Base-by-base conservation (phyloP, 805 yeast species). In the Millerozyma miso region DNA sequence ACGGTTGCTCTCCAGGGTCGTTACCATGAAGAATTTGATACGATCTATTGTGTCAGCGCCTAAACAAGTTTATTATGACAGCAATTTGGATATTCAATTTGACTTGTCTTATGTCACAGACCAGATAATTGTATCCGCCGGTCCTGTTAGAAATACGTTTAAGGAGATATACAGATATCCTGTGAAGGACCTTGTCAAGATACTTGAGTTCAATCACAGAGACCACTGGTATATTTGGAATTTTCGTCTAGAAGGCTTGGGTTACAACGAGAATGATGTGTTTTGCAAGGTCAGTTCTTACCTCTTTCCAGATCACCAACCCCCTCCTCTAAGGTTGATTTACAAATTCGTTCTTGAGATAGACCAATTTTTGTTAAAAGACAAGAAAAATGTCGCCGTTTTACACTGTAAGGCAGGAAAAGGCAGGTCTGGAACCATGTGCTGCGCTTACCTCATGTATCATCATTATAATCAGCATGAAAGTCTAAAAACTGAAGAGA, bases 371-470 rank as follows among this genome's bases (percentile, higher is more conserved):
- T 53, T 85, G 19, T 36, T 48, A 1, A 33, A 35, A 13, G 50
- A 59, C 16, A 51, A 63, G 0, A 44, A 61, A 0, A 71, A 75
- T 42, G 80, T 84, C 2, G 89, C 86, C 0, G 72, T 86, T 0
- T 60, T 91, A 5, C 97, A 91, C 58, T 91, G 98, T 58, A 81
- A 85, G 54, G 86, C 87, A 49, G 98, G 98, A 0, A 89, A 88
- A 61, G 98, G 98, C 0, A 68, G 98, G 19, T 83, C 96, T 0
- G 97, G 98, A 0, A 74, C 89, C 1, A 62, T 88, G 1, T 76
- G 77, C 4, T 79, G 86, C 46, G 87, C 89, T 0, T 85, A 80
- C 54, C 59, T 90, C 47, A 82, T 89, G 77, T 71, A 69, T 38
- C 2, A 42, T 69, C 41, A 46, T 4, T 41, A 38, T 29, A 39